Evolutionary conservation across 2,329 filamentous ascomycete species (phyloP), one percentile per base, ranked within the genome.

Genomic region (Trichoderma sp.): DNA sequence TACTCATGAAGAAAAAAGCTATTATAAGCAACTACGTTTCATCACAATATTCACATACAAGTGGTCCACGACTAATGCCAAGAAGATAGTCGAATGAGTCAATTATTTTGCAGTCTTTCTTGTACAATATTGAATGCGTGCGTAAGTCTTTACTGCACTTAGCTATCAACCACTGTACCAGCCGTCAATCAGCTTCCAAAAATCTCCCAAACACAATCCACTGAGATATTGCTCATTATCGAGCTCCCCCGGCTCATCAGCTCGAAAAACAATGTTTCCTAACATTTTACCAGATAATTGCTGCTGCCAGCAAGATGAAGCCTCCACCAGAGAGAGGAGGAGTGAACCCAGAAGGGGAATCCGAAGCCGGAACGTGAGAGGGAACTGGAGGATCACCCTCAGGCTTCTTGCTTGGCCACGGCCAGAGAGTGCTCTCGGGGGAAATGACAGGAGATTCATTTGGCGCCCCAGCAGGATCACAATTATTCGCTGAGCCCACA

Each of bases 321-420:
- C 72, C 72, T 10, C 71, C 70, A 2, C 65, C 71, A 7, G 68
- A 58, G 11, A 79, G 58, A 4, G 73, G 68, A 6, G 74, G 70
- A 18, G 75, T 54, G 3, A 71, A 70, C 24, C 72, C 71, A 18
- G 69, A 72, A 0, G 64, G 72, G 2, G 76, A 77, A 55, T 73
- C 73, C 3, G 78, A 79, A 5, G 73, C 70, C 6, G 70, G 71
- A 2, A 80, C 74, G 28, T 71, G 73, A 7, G 73, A 77, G 24
- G 77, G 77, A 11, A 72, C 66, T 18, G 72, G 72, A 8, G 74
- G 72, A 11, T 71, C 68, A 8, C 73, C 73, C 11, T 72, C 70
- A 2, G 73, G 69, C 5, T 68, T 70, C 11, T 69, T 59, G 34
- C 71, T 74, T 28, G 76, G 70, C 63, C 69, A 69, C 49, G 74